phyloP scores from a whole-genome alignment of 1,139 yeast genomes.

The Taphrina communis region DNA sequence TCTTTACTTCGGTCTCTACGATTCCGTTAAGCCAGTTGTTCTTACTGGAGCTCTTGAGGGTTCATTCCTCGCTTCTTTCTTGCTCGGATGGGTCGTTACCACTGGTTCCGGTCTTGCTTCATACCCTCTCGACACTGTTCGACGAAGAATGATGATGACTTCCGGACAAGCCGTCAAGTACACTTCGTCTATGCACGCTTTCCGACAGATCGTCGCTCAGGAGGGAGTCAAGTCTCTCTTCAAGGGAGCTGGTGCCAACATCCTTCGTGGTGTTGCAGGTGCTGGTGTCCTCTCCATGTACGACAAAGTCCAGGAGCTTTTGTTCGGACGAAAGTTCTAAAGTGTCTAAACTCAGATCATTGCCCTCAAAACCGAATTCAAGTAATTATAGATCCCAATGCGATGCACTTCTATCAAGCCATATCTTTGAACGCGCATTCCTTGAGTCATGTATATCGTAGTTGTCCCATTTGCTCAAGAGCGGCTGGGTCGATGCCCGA shows the following conservation, averaged over 20 bases:
- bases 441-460: not conserved
- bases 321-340: conserved; percentile 63
- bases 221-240: conserved; percentile 75
- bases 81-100: conserved; percentile 79
- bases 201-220: conserved; percentile 70
- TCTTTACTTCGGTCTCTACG: conserved; percentile 80
- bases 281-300: conserved; percentile 83
- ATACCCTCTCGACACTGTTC: conserved; percentile 80
- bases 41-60: conserved; percentile 75
- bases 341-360: conserved; percentile 2
- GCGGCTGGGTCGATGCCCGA: no score
- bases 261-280: conserved; percentile 86
- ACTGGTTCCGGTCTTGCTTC: conserved; percentile 81
- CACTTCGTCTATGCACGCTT: conserved; percentile 76
- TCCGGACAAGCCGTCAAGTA: conserved; percentile 81
- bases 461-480: not conserved
- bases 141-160: conserved; percentile 90
- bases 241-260: conserved; percentile 89
- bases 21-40: conserved; percentile 76
- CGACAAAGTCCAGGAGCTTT: conserved; percentile 75
- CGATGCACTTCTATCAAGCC: conserved; percentile 4
- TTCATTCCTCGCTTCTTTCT: conserved; percentile 73
- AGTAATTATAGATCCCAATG: conserved; percentile 17
- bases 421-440: not conserved
- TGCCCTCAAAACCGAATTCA: not conserved